Evolutionary conservation across 2,329 filamentous ascomycete species (phyloP), one percentile per base, ranked within the genome.

Genomic region (Fonsecaea erecta): DNA sequence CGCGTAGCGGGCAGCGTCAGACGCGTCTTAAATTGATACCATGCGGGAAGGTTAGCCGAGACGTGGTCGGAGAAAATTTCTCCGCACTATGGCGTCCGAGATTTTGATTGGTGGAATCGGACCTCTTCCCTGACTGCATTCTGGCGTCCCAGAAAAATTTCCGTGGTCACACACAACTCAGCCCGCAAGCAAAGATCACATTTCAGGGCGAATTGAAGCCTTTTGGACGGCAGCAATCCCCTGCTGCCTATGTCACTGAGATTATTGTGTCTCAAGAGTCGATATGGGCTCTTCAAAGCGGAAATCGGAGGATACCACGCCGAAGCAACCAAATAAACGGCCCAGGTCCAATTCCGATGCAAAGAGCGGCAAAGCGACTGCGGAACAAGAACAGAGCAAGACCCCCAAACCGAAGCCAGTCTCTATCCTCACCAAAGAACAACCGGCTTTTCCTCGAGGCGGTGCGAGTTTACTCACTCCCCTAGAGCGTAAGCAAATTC

Each of bases 401-500:
- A 63, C 69, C 46, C 52, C 68, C 34, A 63, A 70, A 46, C 53
- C 68, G 32, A 70, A 67, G 32, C 59, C 69, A 53, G 60, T 55
- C 16, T 71, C 67, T 60, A 26, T 71, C 11, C 43, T 72, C 62
- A 62, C 68, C 46, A 70, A 95, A 70, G 95, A 98, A 71, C 95
- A 97, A 75, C 88, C 89, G 35, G 84, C 94, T 52, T 99, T 99
- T 74, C 94, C 95, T 71, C 88, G 95, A 83, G 95, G 95, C 62
- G 96, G 95, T 51, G 94, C 88, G 60, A 96, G 92, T 75, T 84
- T 97, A 59, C 81, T 99, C 75, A 97, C 95, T 1, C 93, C 95
- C 21, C 82, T 99, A 58, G 95, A 99, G 77, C 91, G 96, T 76
- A 97, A 97, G 80, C 92, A 98, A 78, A 98, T 99, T 68, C 90